Conservation (phyloP, 2,329 filamentous ascomycete genomes). For the Talaromyces amestolkiae region DNA sequence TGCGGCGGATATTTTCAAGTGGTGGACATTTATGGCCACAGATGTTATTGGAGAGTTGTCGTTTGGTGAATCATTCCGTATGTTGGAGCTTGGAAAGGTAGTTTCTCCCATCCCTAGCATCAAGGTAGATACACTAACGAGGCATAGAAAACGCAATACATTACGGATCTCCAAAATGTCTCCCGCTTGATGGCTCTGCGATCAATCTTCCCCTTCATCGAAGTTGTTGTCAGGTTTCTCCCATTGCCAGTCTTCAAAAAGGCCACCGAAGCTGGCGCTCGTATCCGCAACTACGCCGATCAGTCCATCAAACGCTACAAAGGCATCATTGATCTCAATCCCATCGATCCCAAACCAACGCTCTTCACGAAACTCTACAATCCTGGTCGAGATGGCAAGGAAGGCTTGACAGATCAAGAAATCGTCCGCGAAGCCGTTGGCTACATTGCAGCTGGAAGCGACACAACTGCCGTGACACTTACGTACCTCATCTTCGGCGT, state of each 20-base stretch:
- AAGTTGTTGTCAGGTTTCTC: constrained; percentile 23
- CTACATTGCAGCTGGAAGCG: constrained; percentile 53
- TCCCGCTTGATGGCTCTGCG: constrained; percentile 4
- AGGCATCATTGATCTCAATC: constrained; percentile 17
- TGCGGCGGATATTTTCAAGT: constrained; percentile 51
- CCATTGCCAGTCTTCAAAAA: constrained; percentile 28
- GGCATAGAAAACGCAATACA: constrained; percentile 42
- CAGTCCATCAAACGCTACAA: constrained; percentile 30
- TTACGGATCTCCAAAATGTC: constrained; percentile 33
- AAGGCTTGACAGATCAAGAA: constrained; percentile 32
- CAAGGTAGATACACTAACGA: too few species aligned
- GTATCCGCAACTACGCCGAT: constrained; percentile 26
- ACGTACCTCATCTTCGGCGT: constrained; percentile 49
- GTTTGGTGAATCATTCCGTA: constrained; percentile 56
- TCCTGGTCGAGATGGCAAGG: constrained; percentile 24
- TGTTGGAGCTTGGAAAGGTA: constrained; percentile 51
- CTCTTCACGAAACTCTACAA: constrained; percentile 38
- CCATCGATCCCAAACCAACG: constrained; percentile 33
- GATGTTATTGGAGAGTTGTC: constrained; percentile 55
- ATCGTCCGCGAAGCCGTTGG: constrained; percentile 40
- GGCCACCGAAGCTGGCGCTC: constrained; percentile 21
- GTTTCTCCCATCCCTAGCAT: too few species aligned
- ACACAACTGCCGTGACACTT: constrained; percentile 52
- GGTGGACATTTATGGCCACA: constrained; percentile 55
- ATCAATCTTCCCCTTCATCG: constrained; percentile 26